These are phyloP conservation scores for Fonsecaea nubica DNA, from an alignment of 2,329 filamentous ascomycete species.

Conservation along the genomic window DNA sequence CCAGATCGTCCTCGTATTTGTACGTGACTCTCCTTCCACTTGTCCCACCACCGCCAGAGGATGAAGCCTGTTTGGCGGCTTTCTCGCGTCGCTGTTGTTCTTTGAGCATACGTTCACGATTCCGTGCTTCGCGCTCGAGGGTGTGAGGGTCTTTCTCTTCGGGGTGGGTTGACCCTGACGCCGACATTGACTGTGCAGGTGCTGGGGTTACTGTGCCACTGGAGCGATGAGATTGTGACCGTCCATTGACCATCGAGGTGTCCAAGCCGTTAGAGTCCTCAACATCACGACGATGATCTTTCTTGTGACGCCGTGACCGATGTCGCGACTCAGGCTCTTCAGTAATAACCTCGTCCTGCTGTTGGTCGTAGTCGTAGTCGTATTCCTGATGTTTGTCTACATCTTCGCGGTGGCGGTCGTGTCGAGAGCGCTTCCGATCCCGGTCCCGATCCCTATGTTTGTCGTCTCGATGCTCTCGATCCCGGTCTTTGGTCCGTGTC, in stretches of 20 bases:
- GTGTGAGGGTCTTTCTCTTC: conserved; percentile 66
- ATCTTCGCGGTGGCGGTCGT: conserved; percentile 48
- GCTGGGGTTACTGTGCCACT: conserved; percentile 30
- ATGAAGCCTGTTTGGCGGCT: conserved; percentile 45
- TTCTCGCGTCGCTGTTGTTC: conserved; percentile 71
- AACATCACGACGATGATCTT: conserved; percentile 42
- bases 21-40: conserved; percentile 49
- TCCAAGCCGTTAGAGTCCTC: conserved; percentile 32
- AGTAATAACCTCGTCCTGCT: conserved; percentile 15
- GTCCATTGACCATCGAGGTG: conserved; percentile 32
- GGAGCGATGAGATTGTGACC: conserved; percentile 37
- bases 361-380: conserved; percentile 35
- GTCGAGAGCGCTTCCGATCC: conserved; percentile 42
- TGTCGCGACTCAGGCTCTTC: conserved; percentile 42
- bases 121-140: conserved; percentile 73
- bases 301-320: conserved; percentile 47
- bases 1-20: conserved; percentile 58
- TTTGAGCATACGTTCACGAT: conserved; percentile 66
- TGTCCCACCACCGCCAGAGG: conserved; percentile 39
- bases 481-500: conserved; percentile 38
- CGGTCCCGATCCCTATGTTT: conserved; percentile 27
- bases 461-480: conserved; percentile 25
- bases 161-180: conserved; percentile 4
- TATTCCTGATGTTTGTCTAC: conserved; percentile 29
- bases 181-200: conserved; percentile 1